Percentiles rank a stretch among this genome's conserved stretches.
phyloP scores from a whole-genome alignment of 2,329 filamentous ascomycete genomes.

The Monilinia aucupariae region DNA sequence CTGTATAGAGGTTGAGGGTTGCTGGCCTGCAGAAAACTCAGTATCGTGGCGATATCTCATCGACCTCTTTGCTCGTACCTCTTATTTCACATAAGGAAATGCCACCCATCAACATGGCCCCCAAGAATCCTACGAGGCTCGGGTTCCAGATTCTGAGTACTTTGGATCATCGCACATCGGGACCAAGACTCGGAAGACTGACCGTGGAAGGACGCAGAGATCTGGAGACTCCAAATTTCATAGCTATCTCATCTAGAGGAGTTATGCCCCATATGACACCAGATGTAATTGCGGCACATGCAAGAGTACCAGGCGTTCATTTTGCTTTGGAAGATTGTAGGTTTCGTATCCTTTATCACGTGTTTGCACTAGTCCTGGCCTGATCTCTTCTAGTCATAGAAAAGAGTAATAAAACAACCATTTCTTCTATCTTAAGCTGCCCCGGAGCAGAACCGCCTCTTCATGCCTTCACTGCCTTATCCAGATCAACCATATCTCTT shows the following conservation, averaged over 20 bases:
- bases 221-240: conserved; percentile 78
- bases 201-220: conserved; percentile 54
- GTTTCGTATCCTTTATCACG: conserved; percentile 36
- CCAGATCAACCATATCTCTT: conserved; percentile 60
- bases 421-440: conserved; percentile 46
- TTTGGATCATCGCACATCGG: conserved; percentile 19
- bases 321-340: conserved; percentile 89
- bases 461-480: conserved; percentile 70
- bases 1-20: conserved; percentile 25
- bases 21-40: conserved; percentile 30
- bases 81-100: conserved; percentile 11
- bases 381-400: conserved; percentile 47
- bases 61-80: neutral
- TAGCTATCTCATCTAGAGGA: conserved; percentile 77
- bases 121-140: conserved; percentile 18
- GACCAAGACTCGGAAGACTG: conserved; percentile 40
- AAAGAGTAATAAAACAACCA: conserved; percentile 38
- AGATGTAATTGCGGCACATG: conserved; percentile 66
- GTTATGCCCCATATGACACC: conserved; percentile 82
- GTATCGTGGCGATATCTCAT: conserved; percentile 11
- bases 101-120: conserved; percentile 11
- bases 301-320: conserved; percentile 64
- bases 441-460: conserved; percentile 44
- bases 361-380: conserved; percentile 16
- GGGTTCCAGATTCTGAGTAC: conserved; percentile 27